Base-by-base conservation (phyloP, 192 early-diverging fungal genomes). In the Coemansia umbellata region DNA sequence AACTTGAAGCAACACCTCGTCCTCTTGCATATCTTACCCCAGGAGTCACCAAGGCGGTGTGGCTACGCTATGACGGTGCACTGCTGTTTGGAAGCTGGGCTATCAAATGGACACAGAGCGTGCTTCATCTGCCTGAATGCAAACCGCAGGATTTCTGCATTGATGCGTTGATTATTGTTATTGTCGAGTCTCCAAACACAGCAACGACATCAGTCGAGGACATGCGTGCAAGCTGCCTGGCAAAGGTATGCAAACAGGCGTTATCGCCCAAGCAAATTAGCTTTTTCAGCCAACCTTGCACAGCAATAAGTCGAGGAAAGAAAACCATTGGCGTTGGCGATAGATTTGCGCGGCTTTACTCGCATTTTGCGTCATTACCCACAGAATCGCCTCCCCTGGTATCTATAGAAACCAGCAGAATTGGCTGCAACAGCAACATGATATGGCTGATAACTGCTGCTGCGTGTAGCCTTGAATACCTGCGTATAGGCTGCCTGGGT, bases 81-180 rank as follows among this genome's bases (percentile, higher is more conserved):
- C 27, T 55, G 42, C 32, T 55, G 53, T 55, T 55, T 31, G 42
- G 53, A 3, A 32, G 28, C 21, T 55, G 53, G 53, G 53, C 32
- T 8, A 47, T 45, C 31, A 24, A 22, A 15, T 55, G 53, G 42
- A 35, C 53, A 9, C 40, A 31, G 9, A 18, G 32, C 5, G 42
- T 22, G 1, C 32, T 55, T 21, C 39, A 41, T 4, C 18, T 17
- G 13, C 19, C 39, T 18, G 53, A 17, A 8, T n/a, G 36, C 17
- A 7, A 33, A 5, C 4, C 14, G 19, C 19, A 21, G 9, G 24
- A 42, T 18, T 23, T 33, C 21, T 14, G 24, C 18, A 32, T 45
- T 8, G 53, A 47, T 11, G 13, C 53, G 32, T 31, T 55, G 31
- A 17, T 45, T 4, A 13, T 55, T n/a, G 31, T 55, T 8, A 26